A percentile compares a stretch with the other conserved stretches of the same genome.
phyloP scores from a whole-genome alignment of 2,329 filamentous ascomycete genomes.

The Plectosphaerella sp. region DNA sequence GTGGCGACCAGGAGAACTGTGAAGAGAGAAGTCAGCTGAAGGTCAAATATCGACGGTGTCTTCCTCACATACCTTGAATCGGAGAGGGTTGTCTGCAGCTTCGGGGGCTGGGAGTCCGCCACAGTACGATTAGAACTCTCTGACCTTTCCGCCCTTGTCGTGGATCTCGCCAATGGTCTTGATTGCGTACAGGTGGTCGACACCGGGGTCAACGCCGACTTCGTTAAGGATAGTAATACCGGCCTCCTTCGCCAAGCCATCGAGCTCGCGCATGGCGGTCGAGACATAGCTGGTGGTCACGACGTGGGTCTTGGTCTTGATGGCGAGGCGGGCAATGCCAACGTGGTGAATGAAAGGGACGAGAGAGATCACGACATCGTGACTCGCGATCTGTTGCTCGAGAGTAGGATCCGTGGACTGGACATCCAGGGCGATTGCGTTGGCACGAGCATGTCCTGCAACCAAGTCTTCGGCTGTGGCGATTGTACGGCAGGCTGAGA shows the following conservation, averaged over 20 bases:
- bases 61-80: conserved; percentile 52
- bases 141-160: conserved; percentile 61
- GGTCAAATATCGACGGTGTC: too few species aligned
- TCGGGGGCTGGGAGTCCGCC: conserved; percentile 55
- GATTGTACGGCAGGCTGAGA: conserved; percentile 10
- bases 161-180: conserved; percentile 66
- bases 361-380: conserved; percentile 18
- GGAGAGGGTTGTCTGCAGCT: conserved; percentile 62
- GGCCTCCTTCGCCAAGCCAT: conserved; percentile 56
- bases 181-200: conserved; percentile 57
- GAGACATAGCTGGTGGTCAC: conserved; percentile 72
- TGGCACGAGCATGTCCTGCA: neutral
- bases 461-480: conserved; percentile 4
- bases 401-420: conserved; percentile 10
- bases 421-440: conserved; percentile 13
- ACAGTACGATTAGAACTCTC: conserved; percentile 63
- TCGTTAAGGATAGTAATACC: conserved; percentile 73
- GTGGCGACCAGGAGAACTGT: too few species aligned
- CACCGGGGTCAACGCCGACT: conserved; percentile 52
- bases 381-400: conserved; percentile 6
- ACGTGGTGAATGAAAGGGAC: conserved; percentile 18
- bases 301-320: conserved; percentile 65
- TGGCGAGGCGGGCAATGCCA: conserved; percentile 62
- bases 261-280: conserved; percentile 63
- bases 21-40: too few species aligned